phyloP scores from a whole-genome alignment of 192 early-diverging fungal species.

The Oehlia diaphana region DNA sequence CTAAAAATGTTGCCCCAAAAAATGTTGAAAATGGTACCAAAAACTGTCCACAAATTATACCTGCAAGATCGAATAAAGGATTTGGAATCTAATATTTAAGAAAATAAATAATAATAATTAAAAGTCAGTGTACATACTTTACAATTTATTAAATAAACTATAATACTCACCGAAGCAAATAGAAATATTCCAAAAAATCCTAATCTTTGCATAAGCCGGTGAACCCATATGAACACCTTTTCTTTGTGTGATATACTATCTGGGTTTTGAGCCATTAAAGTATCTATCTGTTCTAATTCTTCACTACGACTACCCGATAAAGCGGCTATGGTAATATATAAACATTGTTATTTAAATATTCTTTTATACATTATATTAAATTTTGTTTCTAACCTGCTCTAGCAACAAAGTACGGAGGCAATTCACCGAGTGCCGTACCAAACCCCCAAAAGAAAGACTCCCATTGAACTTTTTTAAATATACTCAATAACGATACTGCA shows the following conservation, averaged over 20 bases:
- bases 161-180: conserved; percentile 74
- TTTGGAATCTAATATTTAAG: conserved; percentile 76
- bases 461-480: conserved; percentile 69
- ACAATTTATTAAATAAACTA: too few species aligned
- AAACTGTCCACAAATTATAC: conserved; percentile 93
- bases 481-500: conserved; percentile 57
- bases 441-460: conserved; percentile 92
- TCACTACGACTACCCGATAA: conserved; percentile 54
- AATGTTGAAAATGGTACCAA: conserved; percentile 90
- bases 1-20: conserved; percentile 93
- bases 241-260: conserved; percentile 66
- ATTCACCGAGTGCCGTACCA: conserved; percentile 90
- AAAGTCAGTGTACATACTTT: not conserved
- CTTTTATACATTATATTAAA: too few species aligned
- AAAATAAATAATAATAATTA: conserved; percentile 4
- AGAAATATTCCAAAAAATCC: conserved; percentile 92
- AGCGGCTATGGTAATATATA: conserved; percentile 38
- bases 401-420: conserved; percentile 95
- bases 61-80: conserved; percentile 94
- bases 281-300: conserved; percentile 47
- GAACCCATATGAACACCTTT: conserved; percentile 62
- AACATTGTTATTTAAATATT: not conserved
- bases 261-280: conserved; percentile 46
- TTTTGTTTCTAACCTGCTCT: conserved; percentile 61
- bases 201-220: conserved; percentile 68